phyloP scores from a whole-genome alignment of 1,284 basidiomycete genomes.

The Chalciporus piperatoides region DNA sequence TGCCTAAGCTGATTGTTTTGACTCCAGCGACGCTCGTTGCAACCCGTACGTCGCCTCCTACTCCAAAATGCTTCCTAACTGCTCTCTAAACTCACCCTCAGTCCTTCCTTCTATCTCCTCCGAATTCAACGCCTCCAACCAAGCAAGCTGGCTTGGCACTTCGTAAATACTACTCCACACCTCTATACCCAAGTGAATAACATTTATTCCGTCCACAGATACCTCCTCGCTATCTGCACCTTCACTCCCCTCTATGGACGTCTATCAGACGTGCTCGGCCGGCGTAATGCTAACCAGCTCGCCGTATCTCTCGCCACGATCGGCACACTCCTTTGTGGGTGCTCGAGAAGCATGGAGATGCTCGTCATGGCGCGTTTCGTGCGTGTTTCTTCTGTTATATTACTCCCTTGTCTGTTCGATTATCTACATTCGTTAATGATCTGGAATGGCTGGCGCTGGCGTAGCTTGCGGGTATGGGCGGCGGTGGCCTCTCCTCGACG shows the following conservation, averaged over 20 bases:
- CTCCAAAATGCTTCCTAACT: background rate
- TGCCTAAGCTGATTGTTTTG: background rate
- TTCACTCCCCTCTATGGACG: conserved; percentile 22
- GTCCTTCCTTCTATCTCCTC: conserved; percentile 21
- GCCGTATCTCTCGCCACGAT: conserved; percentile 11
- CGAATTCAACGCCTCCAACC: conserved; percentile 19
- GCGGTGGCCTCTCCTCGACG: background rate
- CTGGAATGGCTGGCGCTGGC: conserved; percentile 4
- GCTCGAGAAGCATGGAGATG: conserved; percentile 11
- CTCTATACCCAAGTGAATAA: background rate
- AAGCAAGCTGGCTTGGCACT: conserved; percentile 21
- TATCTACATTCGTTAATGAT: background rate
- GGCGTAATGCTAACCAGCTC: conserved; percentile 14
- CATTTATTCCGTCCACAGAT: conserved; percentile 3
- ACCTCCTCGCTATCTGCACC: conserved; percentile 17
- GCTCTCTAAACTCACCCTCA: background rate
- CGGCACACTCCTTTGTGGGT: conserved; percentile 15
- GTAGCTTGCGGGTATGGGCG: conserved; percentile 1
- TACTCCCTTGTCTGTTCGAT: background rate
- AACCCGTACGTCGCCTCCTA: background rate
- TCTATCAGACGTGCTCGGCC: conserved; percentile 15
- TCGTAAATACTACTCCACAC: conserved; percentile 2
- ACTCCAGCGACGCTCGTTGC: background rate
- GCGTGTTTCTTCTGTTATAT: background rate
- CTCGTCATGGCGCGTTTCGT: conserved; percentile 17